Conservation (phyloP, 1,284 basidiomycete genomes). For the Psilocybe mexicana region DNA sequence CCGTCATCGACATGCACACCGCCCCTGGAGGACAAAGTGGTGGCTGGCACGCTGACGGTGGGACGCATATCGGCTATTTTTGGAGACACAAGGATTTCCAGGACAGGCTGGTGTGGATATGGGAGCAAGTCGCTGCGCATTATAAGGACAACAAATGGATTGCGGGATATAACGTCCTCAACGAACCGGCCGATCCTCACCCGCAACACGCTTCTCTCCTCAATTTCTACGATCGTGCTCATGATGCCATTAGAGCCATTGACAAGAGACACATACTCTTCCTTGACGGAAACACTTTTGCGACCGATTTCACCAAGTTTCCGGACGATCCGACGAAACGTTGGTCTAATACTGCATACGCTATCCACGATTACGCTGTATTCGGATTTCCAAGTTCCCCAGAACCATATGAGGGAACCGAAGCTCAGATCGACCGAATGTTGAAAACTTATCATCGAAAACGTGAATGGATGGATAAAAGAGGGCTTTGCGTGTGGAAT, state of each 20-base stretch:
- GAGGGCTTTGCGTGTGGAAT: constrained; percentile 72
- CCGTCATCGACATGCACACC: constrained; percentile 57
- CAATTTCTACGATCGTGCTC: constrained; percentile 62
- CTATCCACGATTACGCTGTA: constrained; percentile 73
- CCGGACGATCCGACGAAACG: constrained; percentile 50
- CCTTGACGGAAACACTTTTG: constrained; percentile 75
- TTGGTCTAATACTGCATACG: constrained; percentile 69
- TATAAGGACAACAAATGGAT: constrained; percentile 72
- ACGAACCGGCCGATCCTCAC: constrained; percentile 71
- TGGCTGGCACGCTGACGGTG: constrained; percentile 41
- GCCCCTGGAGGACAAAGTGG: constrained; percentile 55
- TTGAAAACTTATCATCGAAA: constrained; percentile 64
- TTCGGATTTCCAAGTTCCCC: constrained; percentile 72
- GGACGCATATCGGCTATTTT: constrained; percentile 43
- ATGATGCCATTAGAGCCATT: constrained; percentile 64
- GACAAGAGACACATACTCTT: constrained; percentile 68
- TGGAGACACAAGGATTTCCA: constrained; percentile 81
- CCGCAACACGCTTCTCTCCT: constrained; percentile 48
- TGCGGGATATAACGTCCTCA: constrained; percentile 73
- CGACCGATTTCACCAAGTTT: constrained; percentile 73
- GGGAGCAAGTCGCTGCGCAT: constrained; percentile 65
- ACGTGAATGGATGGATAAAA: constrained; percentile 65
- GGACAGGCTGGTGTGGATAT: constrained; percentile 68
- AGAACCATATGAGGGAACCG: constrained; percentile 53
- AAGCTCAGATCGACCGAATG: constrained; percentile 54